phyloP scores from a whole-genome alignment of 495 filamentous ascomycete species.

The Trichoderma asperelloides region DNA sequence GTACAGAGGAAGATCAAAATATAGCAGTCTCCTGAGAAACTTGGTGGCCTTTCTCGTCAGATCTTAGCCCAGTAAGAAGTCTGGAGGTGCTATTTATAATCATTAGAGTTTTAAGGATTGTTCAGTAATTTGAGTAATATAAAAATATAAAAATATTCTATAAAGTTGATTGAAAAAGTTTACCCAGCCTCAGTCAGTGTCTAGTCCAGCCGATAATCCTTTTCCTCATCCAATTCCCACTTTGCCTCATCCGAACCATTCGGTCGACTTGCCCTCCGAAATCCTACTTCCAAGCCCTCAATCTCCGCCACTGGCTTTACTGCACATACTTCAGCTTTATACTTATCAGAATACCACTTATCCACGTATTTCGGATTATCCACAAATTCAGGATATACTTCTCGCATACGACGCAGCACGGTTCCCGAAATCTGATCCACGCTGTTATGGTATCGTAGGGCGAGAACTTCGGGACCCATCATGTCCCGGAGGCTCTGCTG shows the following conservation, averaged over 20 bases:
- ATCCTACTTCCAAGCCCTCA: slow-evolving; percentile 42
- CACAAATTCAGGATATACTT: slow-evolving; percentile 37
- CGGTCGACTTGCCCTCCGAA: slow-evolving; percentile 44
- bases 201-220: slow-evolving; percentile 17
- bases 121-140: too few relatives aligned
- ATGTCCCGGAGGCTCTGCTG: slow-evolving; percentile 45
- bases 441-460: slow-evolving; percentile 57
- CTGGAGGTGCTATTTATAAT: too few relatives aligned
- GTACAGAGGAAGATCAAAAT: too few relatives aligned
- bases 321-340: slow-evolving; percentile 35
- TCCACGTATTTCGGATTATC: slow-evolving; percentile 9
- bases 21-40: neutral
- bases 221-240: slow-evolving; percentile 43
- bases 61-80: too few relatives aligned
- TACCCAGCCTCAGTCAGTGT: neutral
- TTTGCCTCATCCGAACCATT: slow-evolving; percentile 47
- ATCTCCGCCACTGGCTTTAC: slow-evolving; percentile 45
- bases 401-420: slow-evolving; percentile 54
- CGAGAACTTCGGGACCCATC: slow-evolving; percentile 52
- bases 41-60: too few relatives aligned
- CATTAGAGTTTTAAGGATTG: too few relatives aligned
- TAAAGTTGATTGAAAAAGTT: too few relatives aligned
- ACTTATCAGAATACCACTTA: slow-evolving; percentile 6
- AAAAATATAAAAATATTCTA: too few relatives aligned
- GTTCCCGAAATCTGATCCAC: slow-evolving; percentile 63